These are phyloP conservation scores for Zarea fungicola DNA, from an alignment of 2,329 filamentous ascomycete species.

Conservation along the genomic window DNA sequence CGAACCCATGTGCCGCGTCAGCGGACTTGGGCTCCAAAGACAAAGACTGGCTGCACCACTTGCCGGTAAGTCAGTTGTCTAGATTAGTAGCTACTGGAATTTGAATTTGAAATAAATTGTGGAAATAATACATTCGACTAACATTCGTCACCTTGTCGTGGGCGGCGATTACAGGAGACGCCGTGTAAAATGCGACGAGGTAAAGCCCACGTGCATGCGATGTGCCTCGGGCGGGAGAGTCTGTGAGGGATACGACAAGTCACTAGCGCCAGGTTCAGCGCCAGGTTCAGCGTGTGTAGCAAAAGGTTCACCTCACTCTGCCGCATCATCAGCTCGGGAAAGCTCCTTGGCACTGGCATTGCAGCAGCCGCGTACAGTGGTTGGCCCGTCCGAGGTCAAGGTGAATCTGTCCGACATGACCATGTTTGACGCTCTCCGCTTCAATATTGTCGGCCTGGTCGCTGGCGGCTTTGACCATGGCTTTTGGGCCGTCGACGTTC, in stretches of 20 bases:
- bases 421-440: slow-evolving; percentile 10
- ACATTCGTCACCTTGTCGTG: background rate
- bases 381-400: background rate
- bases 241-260: slow-evolving; percentile 25
- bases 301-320: background rate
- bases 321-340: background rate
- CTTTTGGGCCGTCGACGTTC: slow-evolving; percentile 2
- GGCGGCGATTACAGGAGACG: slow-evolving; percentile 16
- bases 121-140: too few relatives aligned
- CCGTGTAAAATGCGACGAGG: slow-evolving; percentile 25
- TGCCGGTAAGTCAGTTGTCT: slow-evolving; percentile 16
- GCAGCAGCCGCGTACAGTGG: slow-evolving; percentile 13
- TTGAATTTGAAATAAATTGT: too few relatives aligned
- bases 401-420: background rate
- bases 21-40: slow-evolving; percentile 14
- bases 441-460: background rate
- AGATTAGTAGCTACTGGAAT: background rate
- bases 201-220: slow-evolving; percentile 20
- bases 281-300: background rate
- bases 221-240: slow-evolving; percentile 18
- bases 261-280: too few relatives aligned
- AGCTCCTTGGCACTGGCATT: background rate
- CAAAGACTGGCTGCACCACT: slow-evolving; percentile 17
- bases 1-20: background rate
- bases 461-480: slow-evolving; percentile 5